A percentile compares a stretch with the other conserved stretches of the same genome.
Evolutionary conservation across 2,329 filamentous ascomycete species (phyloP).

Genomic region (Aspergillus sp.): DNA sequence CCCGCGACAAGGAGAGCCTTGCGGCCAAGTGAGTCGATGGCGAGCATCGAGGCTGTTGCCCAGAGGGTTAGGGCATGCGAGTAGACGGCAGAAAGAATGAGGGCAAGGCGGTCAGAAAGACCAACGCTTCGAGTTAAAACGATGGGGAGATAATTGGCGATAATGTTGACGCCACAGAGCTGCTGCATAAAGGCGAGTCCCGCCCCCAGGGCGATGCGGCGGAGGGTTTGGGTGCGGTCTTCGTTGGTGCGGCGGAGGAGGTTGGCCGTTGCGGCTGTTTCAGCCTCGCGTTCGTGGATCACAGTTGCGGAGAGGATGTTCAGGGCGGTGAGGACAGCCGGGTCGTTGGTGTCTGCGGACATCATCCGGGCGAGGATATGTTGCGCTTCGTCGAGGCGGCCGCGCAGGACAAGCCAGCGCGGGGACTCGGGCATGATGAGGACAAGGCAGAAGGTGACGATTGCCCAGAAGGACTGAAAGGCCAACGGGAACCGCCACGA

Average conservation of each 20-base stretch:
- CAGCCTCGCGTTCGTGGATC: background rate
- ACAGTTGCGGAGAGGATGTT: background rate
- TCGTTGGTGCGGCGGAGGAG: background rate
- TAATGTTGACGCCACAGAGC: background rate
- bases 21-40: background rate
- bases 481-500: constrained; percentile 31
- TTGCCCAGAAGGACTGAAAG: constrained; percentile 47
- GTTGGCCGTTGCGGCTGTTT: constrained; percentile 3
- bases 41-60: background rate
- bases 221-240: background rate
- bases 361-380: background rate
- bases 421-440: constrained; percentile 34
- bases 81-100: background rate
- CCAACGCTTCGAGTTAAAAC: background rate
- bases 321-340: background rate
- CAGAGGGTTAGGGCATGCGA: background rate
- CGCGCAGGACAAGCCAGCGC: constrained; percentile 25
- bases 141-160: background rate
- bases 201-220: background rate
- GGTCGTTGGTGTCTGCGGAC: background rate
- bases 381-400: constrained; percentile 4
- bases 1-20: background rate
- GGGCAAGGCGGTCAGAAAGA: background rate
- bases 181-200: background rate
- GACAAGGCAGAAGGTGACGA: constrained; percentile 39